These are phyloP conservation scores for Suhomyces terraborum DNA, from an alignment of 1,139 yeast species.

Conservation along the genomic window DNA sequence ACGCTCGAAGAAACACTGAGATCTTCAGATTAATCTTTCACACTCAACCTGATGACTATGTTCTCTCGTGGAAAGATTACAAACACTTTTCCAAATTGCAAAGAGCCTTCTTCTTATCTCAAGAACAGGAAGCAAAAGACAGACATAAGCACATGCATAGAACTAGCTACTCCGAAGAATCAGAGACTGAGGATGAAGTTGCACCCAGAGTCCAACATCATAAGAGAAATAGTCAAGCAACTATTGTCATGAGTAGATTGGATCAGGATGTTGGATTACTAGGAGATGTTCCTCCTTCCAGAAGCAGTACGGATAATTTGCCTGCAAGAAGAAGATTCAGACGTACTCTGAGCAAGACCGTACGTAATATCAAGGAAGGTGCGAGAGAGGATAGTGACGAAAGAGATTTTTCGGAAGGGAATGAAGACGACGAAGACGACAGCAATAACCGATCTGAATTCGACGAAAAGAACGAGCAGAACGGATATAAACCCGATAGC, in stretches of 20 bases:
- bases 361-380: constrained; percentile 7
- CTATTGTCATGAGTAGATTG: constrained; percentile 29
- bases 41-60: constrained; percentile 91
- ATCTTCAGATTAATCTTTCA: constrained; percentile 85
- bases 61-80: constrained; percentile 86
- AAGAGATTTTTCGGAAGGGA: constrained; percentile 4
- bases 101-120: constrained; percentile 58
- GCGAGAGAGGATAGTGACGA: constrained; percentile 10
- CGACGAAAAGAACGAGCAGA: not conserved
- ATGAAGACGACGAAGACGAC: constrained; percentile 5
- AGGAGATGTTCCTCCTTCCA: constrained; percentile 40
- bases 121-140: constrained; percentile 37
- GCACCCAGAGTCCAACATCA: constrained; percentile 5
- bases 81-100: constrained; percentile 63
- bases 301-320: constrained; percentile 8
- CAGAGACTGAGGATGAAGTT: constrained; percentile 20
- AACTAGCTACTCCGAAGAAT: constrained; percentile 17
- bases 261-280: constrained; percentile 40
- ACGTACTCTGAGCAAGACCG: constrained; percentile 11
- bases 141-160: constrained; percentile 21
- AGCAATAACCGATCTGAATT: not conserved
- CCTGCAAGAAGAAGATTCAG: constrained; percentile 15
- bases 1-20: constrained; percentile 81
- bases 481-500: too few relatives aligned
- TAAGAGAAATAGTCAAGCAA: constrained; percentile 26